A percentile compares a stretch with the other conserved stretches of the same genome.
Evolutionary conservation across 768 basidiomycete genomes (phyloP).

Genomic region (Agrocybe pediades): DNA sequence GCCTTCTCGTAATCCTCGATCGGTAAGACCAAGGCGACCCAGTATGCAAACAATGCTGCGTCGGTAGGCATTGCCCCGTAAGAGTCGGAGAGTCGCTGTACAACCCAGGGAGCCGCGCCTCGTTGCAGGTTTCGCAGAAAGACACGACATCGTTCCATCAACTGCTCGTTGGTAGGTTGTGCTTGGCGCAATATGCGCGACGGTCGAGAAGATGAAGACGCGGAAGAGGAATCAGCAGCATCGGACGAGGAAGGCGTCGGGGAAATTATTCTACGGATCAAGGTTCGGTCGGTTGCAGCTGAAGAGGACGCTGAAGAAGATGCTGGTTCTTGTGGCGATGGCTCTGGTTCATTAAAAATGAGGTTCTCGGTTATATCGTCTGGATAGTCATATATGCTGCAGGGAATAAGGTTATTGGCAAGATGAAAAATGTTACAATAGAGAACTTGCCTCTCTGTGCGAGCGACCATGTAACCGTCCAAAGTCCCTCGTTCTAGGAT

Average conservation of each 20-base stretch:
- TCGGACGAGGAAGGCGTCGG: neutral
- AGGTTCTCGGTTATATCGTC: slow-evolving; percentile 37
- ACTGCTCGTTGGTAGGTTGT: slow-evolving; percentile 48
- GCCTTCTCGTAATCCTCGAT: slow-evolving; percentile 91
- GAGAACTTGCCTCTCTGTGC: slow-evolving; percentile 59
- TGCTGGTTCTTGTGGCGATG: slow-evolving; percentile 7
- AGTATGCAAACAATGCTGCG: slow-evolving; percentile 76
- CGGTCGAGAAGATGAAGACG: slow-evolving; percentile 1
- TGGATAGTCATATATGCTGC: slow-evolving; percentile 36
- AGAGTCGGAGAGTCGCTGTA: slow-evolving; percentile 79
- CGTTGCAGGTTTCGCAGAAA: slow-evolving; percentile 49
- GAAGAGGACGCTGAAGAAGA: slow-evolving; percentile 11
- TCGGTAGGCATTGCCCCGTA: slow-evolving; percentile 80
- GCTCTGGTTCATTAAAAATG: slow-evolving; percentile 5
- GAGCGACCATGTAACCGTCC: slow-evolving; percentile 89
- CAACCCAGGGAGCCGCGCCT: slow-evolving; percentile 91
- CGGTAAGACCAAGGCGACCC: slow-evolving; percentile 88
- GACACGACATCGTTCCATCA: slow-evolving; percentile 45
- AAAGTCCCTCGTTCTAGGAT: slow-evolving; percentile 80
- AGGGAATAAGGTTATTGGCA: slow-evolving; percentile 2
- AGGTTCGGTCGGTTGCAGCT: slow-evolving; percentile 2
- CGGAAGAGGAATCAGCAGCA: neutral
- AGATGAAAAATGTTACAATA: slow-evolving; percentile 15
- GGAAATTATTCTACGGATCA: neutral
- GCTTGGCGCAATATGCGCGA: slow-evolving; percentile 12